Base-by-base conservation (phyloP, 345 rosid species). In the Toxicodendron radicans region DNA sequence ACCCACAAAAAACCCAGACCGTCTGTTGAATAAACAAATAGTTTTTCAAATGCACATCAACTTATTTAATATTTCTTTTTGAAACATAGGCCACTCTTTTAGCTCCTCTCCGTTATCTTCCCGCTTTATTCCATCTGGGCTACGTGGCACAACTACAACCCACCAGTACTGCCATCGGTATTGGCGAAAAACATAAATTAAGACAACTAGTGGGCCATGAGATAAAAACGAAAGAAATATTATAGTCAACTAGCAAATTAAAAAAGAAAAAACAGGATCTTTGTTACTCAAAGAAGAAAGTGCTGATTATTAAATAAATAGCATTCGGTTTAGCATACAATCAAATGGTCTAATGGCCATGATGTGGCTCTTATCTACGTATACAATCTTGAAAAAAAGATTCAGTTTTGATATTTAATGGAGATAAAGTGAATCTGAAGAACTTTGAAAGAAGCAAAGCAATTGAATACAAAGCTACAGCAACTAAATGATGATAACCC, bases 101-200 rank as follows among this genome's bases (percentile, higher is more conserved):
- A 20, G 73, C 63, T 59, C 16, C 68, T 68, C 77, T 30, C 73
- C 68, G 30, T 84, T 79, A 83, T 85, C 86, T 81, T 76, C 81
- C 78, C 66, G 71, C 84, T 85, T 82, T 83, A 78, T 85, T 79
- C 84, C 85, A 70, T 30, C 3, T 38, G 69, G 58, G 38, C 56
- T 64, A 83, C 90, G 90, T 85, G 90, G 90, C 87, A 49, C 30
- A 74, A 74, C 71, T 65, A 74, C 64, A 24, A 67, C 90, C 90
- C 70, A 71, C 81, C 53, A 18, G 65, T 35, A 17, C 23, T 10
- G 52, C 20, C 56, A 57, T 51, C 51, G 64, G 20, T 66, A 56
- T 60, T 38, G 59, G 72, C 41, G 21, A 61, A 71, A 61, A 51
- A 3, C 38, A 30, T 60, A 59, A 71, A 8, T 71, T 71, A 46